Base-by-base conservation (phyloP, 1,284 basidiomycete species). In the Sanghuangporus baumii region DNA sequence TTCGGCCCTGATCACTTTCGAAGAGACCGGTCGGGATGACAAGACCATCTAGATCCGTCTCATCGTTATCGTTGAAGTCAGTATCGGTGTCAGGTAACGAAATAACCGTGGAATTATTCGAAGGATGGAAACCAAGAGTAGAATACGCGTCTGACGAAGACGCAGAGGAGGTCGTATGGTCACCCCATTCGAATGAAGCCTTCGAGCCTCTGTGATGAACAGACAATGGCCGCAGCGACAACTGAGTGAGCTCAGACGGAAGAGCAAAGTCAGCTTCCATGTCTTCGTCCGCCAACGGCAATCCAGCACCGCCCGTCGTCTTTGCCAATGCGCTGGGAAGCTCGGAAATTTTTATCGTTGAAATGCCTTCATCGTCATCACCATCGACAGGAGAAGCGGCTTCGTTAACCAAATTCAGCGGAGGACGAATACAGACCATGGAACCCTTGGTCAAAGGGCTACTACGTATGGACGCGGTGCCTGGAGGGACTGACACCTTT, bases 101-200 rank as follows among this genome's bases (percentile, higher is more conserved):
- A 31, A 81, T 77, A 5, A 86, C 87, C 1, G 84, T 82, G 3
- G 82, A 82, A 52, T 86, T 89, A 64, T 84, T 86, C 26, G 88
- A 90, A 26, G 85, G 87, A 57, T 84, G 82, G 66, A 91, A 87
- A 55, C 88, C 88, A 46, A 91, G 80, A 43, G 85, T 81, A 41
- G 89, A 91, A 69, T 89, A 91, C 5, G 89, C 83, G 71, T 92
- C 90, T 26, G 90, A 93, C 14, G 89, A 91, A 69, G 89, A 87
- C 3, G 68, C 68, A 18, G 90, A 92, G 11, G 90, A 91, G 1
- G 81, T 84, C 1, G 89, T 89, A 60, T 89, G 84, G 75, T 91
- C 89, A 40, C 87, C 87, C 88, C 89, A 92, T 74, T 91, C 89
- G 31, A 92, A 78, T 1, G 90, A 91, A 58, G 83, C 83, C 75